Percentiles rank a stretch among this genome's conserved stretches.
phyloP scores from a whole-genome alignment of 352 stramenopile genomes.

The Phytophthora niederhauseri region DNA sequence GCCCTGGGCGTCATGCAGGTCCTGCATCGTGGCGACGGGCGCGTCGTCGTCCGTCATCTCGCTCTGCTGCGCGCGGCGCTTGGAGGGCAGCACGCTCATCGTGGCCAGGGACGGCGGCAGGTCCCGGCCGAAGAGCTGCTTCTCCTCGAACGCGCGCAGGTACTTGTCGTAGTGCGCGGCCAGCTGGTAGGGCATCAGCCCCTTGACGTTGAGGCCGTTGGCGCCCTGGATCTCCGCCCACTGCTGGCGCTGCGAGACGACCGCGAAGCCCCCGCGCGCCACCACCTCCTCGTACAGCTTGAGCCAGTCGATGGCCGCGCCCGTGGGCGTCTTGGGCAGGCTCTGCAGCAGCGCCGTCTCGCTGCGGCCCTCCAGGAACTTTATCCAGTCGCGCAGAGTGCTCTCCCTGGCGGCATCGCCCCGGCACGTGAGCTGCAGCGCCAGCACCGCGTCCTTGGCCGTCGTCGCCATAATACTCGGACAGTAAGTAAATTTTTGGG shows the following conservation, averaged over 20 bases:
- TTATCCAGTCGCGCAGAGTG: conserved; percentile 61
- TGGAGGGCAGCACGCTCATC: conserved; percentile 32
- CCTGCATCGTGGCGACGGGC: conserved; percentile 59
- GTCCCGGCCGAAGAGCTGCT: conserved; percentile 78
- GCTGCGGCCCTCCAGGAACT: conserved; percentile 55
- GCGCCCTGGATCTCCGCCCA: conserved; percentile 59
- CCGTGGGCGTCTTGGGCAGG: conserved; percentile 60
- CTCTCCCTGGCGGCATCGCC: conserved; percentile 65
- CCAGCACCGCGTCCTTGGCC: conserved; percentile 49
- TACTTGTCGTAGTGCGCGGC: conserved; percentile 64
- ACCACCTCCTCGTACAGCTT: conserved; percentile 86
- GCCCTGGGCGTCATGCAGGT: conserved; percentile 73
- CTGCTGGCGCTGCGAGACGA: conserved; percentile 55
- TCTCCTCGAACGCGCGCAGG: conserved; percentile 73
- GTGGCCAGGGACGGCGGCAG: conserved; percentile 31
- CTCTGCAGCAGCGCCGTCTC: conserved; percentile 51
- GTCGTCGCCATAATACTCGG: conserved; percentile 7
- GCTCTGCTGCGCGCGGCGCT: conserved; percentile 29
- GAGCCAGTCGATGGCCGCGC: conserved; percentile 71
- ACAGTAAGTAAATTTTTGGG: too few relatives aligned
- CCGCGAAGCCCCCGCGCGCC: conserved; percentile 56
- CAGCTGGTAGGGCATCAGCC: conserved; percentile 64
- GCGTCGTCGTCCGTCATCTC: conserved; percentile 30
- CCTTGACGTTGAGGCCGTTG: conserved; percentile 60
- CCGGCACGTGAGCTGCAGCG: conserved; percentile 72